Base-by-base conservation (phyloP, 192 early-diverging fungal genomes). In the Coemansia sp. region DNA sequence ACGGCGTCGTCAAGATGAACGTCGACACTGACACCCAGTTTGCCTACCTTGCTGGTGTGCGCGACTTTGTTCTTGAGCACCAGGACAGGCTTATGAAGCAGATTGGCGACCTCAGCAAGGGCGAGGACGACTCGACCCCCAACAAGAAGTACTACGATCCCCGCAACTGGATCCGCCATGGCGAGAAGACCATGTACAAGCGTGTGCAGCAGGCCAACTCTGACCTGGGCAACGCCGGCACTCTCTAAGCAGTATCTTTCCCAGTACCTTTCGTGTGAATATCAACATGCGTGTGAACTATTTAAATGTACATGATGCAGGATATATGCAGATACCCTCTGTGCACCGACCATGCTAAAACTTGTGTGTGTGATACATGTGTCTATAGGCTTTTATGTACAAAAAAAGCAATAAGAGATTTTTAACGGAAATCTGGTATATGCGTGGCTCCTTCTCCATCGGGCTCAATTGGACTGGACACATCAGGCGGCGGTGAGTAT, bases 121-220 rank as follows among this genome's bases (percentile, higher is more conserved):
- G 94, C 76, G 85, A 86, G n/a, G 87, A 90, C 84, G 95, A 96
- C 87, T 61, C 62, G 8, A 41, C 80, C 4, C 96, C 95, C 85
- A 98, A 97, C 90, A 98, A 98, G 91, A 98, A 98, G 87, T 91
- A 89, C 86, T 97, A 98, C 84, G 96, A 98, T 82, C 96, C 96
- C 51, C 92, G 96, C 78, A 92, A 93, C 73, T 96, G 89, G 76
- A 78, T 98, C 74, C 93, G 96, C 69, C 88, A 92, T 76, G 89
- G 87, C 71, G 95, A 98, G 82, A 93, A 95, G 89, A 82, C 79
- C 73, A 92, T 97, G 93, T 80, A 79, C 78, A 86, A 86, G 67
- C 93, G 95, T 85, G 91, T 93, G 64, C 76, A 91, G 77, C 72
- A 89, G 68, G 94, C 91, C 64, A 92, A 92, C 86, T 51, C 69